Base-by-base conservation (phyloP, 2,329 filamentous ascomycete genomes). In the Aureobasidium sp. region DNA sequence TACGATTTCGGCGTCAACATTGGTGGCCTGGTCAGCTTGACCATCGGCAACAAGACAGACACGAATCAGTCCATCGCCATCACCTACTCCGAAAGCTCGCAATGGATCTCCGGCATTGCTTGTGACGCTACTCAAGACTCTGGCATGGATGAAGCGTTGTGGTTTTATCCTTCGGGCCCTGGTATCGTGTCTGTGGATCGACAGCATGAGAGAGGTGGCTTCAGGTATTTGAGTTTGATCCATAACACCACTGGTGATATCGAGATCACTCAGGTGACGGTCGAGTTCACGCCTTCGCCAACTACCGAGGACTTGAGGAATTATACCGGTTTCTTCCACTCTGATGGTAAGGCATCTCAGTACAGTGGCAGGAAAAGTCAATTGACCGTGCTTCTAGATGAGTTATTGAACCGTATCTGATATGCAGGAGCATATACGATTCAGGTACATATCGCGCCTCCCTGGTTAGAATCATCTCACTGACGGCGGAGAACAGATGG, bases 91-190 rank as follows among this genome's bases (percentile, higher is more conserved):
- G 76, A 78, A 58, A 73, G 70, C 61, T 76, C 73, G 0, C 64
- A 81, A 1, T 84, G 78, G 78, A 78, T 83, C 50, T 80, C 75
- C 42, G 74, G 73, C 3, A 66, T 74, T 34, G 74, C 70, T 8
- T 74, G 75, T 62, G 80, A 82, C 67, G 77, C 76, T 1, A 81
- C 77, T 0, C 73, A 73, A 3, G 76, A 79, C 57, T 71, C 73
- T 5, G 78, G 76, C 0, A 73, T 78, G 11, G 80, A 82, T 53
- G 74, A 77, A 54, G 73, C 75, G 0, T 70, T 82, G 0, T 82
- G 78, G 78, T 80, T 81, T 59, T 68, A 73, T 7, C 66, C 74
- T 2, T 72, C 73, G 6, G 71, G 69, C 1, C 64, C 72, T 4
- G 77, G 78, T 0, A 66, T 62, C 2, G 80, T 80, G 60, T 74